Percentiles rank a stretch among this genome's conserved stretches.
phyloP scores from a whole-genome alignment of 1,284 basidiomycete species.

The Paramarasmius palmivorus region DNA sequence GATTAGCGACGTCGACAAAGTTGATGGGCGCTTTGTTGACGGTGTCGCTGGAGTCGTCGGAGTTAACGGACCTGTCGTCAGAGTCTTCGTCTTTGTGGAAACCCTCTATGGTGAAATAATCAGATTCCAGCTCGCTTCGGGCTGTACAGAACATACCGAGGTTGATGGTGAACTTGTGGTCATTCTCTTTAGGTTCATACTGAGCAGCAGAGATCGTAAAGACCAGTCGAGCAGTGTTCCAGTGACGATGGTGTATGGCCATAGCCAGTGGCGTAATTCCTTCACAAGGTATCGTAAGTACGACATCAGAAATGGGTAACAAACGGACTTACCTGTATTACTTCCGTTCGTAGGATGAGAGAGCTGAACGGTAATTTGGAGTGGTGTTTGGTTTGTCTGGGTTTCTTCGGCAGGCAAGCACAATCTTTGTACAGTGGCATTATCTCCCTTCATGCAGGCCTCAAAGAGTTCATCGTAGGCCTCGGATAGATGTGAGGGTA shows the following conservation, averaged over 20 bases:
- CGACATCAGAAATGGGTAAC: neutral
- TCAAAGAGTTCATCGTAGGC: conserved; percentile 53
- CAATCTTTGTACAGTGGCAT: conserved; percentile 45
- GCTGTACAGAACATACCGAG: conserved; percentile 37
- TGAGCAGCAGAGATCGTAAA: conserved; percentile 54
- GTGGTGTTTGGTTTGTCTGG: conserved; percentile 26
- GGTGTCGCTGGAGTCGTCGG: conserved; percentile 36
- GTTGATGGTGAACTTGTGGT: conserved; percentile 33
- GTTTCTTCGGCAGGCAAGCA: conserved; percentile 45
- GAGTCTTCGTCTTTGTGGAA: conserved; percentile 16
- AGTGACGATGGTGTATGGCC: conserved; percentile 46
- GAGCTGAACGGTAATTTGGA: conserved; percentile 43
- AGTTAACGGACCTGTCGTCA: conserved; percentile 33
- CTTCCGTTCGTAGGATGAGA: conserved; percentile 17
- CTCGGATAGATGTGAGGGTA: conserved; percentile 30
- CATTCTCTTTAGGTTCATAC: conserved; percentile 39
- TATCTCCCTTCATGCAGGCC: conserved; percentile 51
- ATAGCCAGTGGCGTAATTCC: conserved; percentile 47
- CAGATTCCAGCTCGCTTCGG: conserved; percentile 13
- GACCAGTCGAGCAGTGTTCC: conserved; percentile 54
- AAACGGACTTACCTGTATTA: conserved; percentile 18
- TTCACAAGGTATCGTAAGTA: conserved; percentile 15
- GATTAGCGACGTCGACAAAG: conserved; percentile 52
- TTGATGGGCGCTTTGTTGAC: conserved; percentile 36
- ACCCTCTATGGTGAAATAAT: conserved; percentile 16